Base-by-base conservation (phyloP, 2,329 filamentous ascomycete species). In the Coniochaeta hoffmannii region DNA sequence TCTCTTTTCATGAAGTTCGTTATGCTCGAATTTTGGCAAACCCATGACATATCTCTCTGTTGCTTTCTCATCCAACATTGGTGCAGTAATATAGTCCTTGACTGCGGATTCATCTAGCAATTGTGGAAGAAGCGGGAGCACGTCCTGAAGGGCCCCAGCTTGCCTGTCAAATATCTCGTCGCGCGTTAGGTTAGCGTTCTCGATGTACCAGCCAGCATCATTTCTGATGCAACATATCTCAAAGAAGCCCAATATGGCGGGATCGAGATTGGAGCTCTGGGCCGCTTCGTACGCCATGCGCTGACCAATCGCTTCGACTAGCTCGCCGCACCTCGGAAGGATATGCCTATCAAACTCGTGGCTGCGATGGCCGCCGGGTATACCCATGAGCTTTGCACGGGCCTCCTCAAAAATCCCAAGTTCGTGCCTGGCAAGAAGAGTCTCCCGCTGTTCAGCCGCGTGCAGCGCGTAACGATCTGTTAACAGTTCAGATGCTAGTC, bases 271-370 rank as follows among this genome's bases (percentile, higher is more conserved):
- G 10, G 46, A 50, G n/a, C 17, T 24, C 46, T 50, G 15, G 46
- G 46, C 46, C 46, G 46, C 46, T 30, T 50, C 46, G 46, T 50
- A 50, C 24, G 46, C 46, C 19, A 50, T 50, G 17, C 46, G 46
- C 46, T 50, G 46, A 22, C 46, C 46, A 30, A 50, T 3, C n/a
- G 46, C 46, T 30, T 28, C 46, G 46, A 50, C 26, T n/a, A 50
- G 46, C 11, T 50, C 17, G 46, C 46, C 46, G 26, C 46, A 50
- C 46, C 2, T 50, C 2, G 46, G 46, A 50, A 50, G 46, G 46
- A 50, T 24, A 30, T 50, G 24, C 24, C 46, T 5, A 28, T 50
- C 46, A 50, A 50, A 50, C 46, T 50, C 46, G 2, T n/a, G 46
- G 46, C 46, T 5, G 46, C 46, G 46, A 5, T 50, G 46, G 2